Evolutionary conservation across 2,329 filamentous ascomycete species (phyloP), one percentile per base, ranked within the genome.

Genomic region (Alternaria brassicae): DNA sequence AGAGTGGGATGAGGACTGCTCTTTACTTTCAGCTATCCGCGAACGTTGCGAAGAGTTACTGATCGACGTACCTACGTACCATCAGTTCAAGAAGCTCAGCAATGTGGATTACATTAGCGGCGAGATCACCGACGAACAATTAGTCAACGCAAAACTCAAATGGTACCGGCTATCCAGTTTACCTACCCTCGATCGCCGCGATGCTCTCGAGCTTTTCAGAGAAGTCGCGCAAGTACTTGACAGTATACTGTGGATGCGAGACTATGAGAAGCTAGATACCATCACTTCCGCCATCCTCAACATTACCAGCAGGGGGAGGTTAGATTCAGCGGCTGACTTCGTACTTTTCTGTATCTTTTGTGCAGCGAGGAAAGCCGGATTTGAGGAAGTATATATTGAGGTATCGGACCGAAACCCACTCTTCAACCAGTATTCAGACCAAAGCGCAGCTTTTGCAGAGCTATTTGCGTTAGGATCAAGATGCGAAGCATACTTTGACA

Each of bases 331-430:
- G 4, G 78, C 82, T 0, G 86, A 89, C 63, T 80, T 88, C 6
- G 78, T 88, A 52, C 81, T 83, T 0, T 80, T 89, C 34, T 80
- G 84, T 1, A 79, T 87, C 53, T 88, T 89, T 69, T 86, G 84
- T 57, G 82, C 84, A 0, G 80, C 86, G 27, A 79, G 85, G 23
- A 85, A 83, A 65, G 78, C 81, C 6, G 86, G 83, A 0, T 83
- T 88, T 41, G 85, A 88, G 59, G 86, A 89, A 58, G 84, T 89
- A 0, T 89, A 88, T 66, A 78, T 86, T 12, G 86, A 89, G 70
- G 84, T 87, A 1, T 86, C 84, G 0, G 86, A 89, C 67, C 80
- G 86, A 7, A 88, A 87, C 65, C 86, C 86, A 0, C 77, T 88
- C 9, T 87, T 87, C 72, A 85, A 87, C 53, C 80, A 83, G 19